Base-by-base conservation (phyloP, 345 rosid genomes). In the Lepidium sativum region DNA sequence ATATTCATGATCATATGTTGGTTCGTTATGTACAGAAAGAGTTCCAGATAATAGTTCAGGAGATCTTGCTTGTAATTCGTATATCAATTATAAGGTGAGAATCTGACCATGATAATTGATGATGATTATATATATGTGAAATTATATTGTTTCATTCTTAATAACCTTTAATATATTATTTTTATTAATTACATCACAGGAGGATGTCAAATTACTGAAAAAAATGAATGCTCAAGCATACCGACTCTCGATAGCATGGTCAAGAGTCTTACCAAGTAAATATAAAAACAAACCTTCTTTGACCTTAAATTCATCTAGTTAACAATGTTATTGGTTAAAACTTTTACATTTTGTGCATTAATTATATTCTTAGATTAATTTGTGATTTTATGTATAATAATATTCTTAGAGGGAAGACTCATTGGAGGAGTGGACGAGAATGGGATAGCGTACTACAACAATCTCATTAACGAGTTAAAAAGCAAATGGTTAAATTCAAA, bases 241-340 rank as follows among this genome's bases (percentile, higher is more conserved):
- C 66, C 54, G 66, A 20, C 3, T 61, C 66, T 61, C 66, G n/a
- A 61, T 61, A 45, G 67, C 67, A 6, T 63, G 88, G 85, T 35
- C 82, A 2, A 70, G 85, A 68, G 33, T 83, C 18, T 45, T 79
- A 15, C 83, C 85, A 29, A 52, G 88, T 80, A 79, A 70, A 20
- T 2, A 23, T 8, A 14, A 13, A 6, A 9, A 23, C 25, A 2
- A 23, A 2, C 21, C 21, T 20, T 20, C 21, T 20, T 20, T 2
- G 2, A 20, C 21, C 21, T 20, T 20, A 20, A 20, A 1, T 20
- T 20, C 21, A 20, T 20, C 21, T 20, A 20, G 21, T 20, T 20
- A 9, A 23, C 25, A 2, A 23, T 23, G 3, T 2, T 23, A 23
- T 3, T 23, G 21, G 2, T 23, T 23, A 23, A 23, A n/a, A n/a